Percentiles rank a stretch among this genome's conserved stretches.
Conservation (phyloP, 305 asterid genomes). For the Ajuga reptans region DNA sequence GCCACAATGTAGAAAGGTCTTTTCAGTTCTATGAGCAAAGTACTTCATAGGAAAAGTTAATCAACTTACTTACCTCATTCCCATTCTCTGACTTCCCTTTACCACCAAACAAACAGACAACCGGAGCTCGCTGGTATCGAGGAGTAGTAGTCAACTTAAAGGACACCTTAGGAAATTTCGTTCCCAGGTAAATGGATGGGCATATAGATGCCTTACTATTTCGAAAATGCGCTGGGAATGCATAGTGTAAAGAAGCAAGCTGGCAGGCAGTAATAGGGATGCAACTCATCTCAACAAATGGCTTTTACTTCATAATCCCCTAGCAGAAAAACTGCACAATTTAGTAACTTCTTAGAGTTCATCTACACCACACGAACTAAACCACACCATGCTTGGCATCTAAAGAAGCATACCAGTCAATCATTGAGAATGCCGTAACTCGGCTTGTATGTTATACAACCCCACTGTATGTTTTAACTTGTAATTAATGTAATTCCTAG, state of each 20-base stretch:
- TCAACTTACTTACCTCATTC: conserved; percentile 38
- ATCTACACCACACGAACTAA: neutral
- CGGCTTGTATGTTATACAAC: neutral
- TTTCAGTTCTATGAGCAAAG: neutral
- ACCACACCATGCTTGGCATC: conserved; percentile 3
- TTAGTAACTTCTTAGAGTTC: neutral
- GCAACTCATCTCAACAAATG: conserved; percentile 32
- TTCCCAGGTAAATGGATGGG: conserved; percentile 23
- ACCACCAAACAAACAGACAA: conserved; percentile 51
- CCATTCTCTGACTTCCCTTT: conserved; percentile 45
- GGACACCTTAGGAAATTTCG: conserved; percentile 23
- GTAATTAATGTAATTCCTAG: neutral
- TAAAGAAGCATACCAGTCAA: neutral
- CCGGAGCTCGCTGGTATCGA: conserved; percentile 25
- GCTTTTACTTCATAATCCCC: conserved; percentile 25
- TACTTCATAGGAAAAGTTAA: neutral
- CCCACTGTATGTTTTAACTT: neutral
- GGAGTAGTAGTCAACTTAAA: conserved; percentile 25
- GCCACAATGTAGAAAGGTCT: neutral
- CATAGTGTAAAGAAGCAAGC: conserved; percentile 17
- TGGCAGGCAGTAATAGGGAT: conserved; percentile 26
- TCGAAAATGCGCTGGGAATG: conserved; percentile 7
- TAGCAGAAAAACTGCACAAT: conserved; percentile 14
- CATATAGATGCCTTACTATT: conserved; percentile 16
- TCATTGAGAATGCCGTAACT: neutral